Evolutionary conservation across 805 yeast species (phyloP).

Genomic region (Suhomyces sp.): DNA sequence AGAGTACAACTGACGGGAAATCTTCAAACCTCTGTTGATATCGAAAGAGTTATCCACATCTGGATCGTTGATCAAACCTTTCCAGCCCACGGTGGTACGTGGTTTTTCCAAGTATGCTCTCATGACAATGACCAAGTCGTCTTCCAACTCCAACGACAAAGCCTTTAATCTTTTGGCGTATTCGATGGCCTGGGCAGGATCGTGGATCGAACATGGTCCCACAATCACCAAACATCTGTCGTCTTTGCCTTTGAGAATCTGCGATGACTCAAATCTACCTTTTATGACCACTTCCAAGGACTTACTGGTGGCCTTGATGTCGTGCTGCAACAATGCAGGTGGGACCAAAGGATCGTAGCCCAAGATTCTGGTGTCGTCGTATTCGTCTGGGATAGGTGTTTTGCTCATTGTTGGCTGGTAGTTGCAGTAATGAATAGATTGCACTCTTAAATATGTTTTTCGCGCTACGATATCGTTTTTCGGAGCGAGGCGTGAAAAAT

Average conservation of each 20-base stretch:
- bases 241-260: conserved; percentile 68
- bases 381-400: conserved; percentile 50
- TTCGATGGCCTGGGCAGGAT: conserved; percentile 82
- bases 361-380: conserved; percentile 70
- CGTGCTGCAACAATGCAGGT: conserved; percentile 86
- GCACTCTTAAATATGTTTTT: not conserved
- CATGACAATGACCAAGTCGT: conserved; percentile 84
- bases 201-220: conserved; percentile 98
- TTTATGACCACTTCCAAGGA: conserved; percentile 61
- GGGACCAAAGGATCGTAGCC: conserved; percentile 95
- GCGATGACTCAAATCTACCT: conserved; percentile 78
- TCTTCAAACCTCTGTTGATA: conserved; percentile 89
- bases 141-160: conserved; percentile 65
- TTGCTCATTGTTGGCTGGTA: conserved; percentile 3
- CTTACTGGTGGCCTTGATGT: conserved; percentile 61
- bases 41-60: conserved; percentile 89
- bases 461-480: not conserved
- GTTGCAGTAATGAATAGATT: not conserved
- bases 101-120: conserved; percentile 98
- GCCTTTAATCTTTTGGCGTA: conserved; percentile 70
- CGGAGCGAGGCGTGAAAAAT: not conserved
- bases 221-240: conserved; percentile 86
- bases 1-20: conserved; percentile 80
- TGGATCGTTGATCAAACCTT: conserved; percentile 96
- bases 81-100: conserved; percentile 99